Base-by-base conservation (phyloP, 2,329 filamentous ascomycete species). In the Penicillium corylophilum region DNA sequence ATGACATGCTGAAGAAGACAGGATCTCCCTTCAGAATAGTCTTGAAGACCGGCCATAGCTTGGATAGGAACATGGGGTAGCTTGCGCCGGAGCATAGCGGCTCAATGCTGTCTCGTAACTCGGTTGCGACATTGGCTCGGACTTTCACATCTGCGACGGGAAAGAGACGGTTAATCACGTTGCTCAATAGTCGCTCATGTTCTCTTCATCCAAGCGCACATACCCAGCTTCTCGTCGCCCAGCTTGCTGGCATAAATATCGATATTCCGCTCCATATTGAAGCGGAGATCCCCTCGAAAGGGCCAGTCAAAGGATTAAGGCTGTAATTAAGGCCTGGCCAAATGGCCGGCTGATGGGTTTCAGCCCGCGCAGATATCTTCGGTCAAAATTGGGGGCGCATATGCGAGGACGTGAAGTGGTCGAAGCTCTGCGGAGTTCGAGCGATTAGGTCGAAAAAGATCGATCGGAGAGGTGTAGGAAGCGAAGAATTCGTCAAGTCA, bases 31-130 rank as follows among this genome's bases (percentile, higher is more conserved):
- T 86, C 46, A 99, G 78, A 48, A 96, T 89, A 70, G 82, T 85
- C 68, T 94, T 83, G 74, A 97, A 94, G 29, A 95, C 84, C 35
- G 94, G 94, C 77, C 97, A 88, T 65, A 96, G 80, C 73, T 89
- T 89, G 67, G 89, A 84, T 54, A 99, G 80, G 70, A 99, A 97
- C 45, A 82, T 79, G 24, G 83, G 75, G 71, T 97, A 99, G 64
- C 85, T 85, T 49, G 82, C 80, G 47, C 89, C 86, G 48, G 88
- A 90, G 77, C 94, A 95, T 66, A 90, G 82, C 60, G 69, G 71
- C 65, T 99, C 95, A 62, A 97, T 86, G 64, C 83, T 90, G 74
- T 99, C 95, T 69, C 94, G 90, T 65, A 99, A 80, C 60, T 92
- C 88, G 46, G 87, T 85, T 56, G 93, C 90, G 58, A 91, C 85